Conservation (phyloP, 139 green algal species). For the Chlamydomonas sp. region DNA sequence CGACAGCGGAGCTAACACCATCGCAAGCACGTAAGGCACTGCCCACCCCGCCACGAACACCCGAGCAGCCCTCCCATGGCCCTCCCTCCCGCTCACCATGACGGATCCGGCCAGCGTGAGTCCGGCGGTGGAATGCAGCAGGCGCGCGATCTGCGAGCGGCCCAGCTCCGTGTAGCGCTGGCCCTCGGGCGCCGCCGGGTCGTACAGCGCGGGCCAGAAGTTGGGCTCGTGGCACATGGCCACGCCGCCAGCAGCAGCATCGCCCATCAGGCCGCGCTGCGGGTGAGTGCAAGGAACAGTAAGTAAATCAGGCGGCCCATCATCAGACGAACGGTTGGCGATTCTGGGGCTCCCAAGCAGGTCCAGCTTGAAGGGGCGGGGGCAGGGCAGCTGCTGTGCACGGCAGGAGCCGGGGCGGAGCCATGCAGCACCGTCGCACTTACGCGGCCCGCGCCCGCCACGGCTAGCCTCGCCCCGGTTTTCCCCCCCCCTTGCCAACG, state of each 20-base stretch:
- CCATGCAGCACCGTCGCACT: background rate
- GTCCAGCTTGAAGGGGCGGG: background rate
- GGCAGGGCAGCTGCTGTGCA: background rate
- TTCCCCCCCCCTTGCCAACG: too few relatives aligned
- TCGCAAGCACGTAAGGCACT: too few relatives aligned
- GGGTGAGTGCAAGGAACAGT: background rate
- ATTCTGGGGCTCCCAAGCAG: too few relatives aligned
- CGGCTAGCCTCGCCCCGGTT: too few relatives aligned
- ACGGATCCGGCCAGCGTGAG: slow-evolving; percentile 49
- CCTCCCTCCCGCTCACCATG: background rate
- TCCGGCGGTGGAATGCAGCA: slow-evolving; percentile 48
- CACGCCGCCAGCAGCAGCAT: background rate
- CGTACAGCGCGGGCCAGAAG: slow-evolving; percentile 40
- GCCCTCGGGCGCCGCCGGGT: slow-evolving; percentile 14
- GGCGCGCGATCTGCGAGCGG: slow-evolving; percentile 34
- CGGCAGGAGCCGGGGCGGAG: background rate
- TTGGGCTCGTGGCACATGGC: slow-evolving; percentile 39
- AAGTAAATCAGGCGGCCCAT: too few relatives aligned
- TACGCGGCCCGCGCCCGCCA: too few relatives aligned
- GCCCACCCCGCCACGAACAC: background rate
- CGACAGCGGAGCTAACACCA: too few relatives aligned
- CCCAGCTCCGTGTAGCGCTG: slow-evolving; percentile 5
- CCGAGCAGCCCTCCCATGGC: background rate
- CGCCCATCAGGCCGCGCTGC: slow-evolving; percentile 34
- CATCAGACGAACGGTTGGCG: too few relatives aligned